Base-by-base conservation (phyloP, 2,329 filamentous ascomycete species). In the Scedosporium minutisporum region DNA sequence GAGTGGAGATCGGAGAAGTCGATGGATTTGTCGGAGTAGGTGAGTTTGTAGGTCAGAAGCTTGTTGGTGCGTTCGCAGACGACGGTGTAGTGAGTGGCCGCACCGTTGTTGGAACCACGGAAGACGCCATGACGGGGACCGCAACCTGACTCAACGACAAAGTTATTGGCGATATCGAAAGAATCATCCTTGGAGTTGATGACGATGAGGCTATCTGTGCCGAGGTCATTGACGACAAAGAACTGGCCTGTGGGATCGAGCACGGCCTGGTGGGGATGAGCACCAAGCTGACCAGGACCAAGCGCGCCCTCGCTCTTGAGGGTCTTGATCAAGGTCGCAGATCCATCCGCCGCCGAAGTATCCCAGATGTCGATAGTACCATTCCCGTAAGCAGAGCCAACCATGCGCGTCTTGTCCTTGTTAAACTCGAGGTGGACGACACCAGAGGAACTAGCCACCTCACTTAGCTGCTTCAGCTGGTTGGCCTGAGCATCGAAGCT, bases 371-470 rank as follows among this genome's bases (percentile, higher is more conserved):
- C 78, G 53, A 82, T 67, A 27, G 69, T 72, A 61, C 74, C 76
- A 18, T 70, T 68, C 27, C 73, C 73, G 66, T 77, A 82, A 6
- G 73, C 74, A 1, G 78, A 71, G 16, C 77, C 77, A 3, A 82
- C 69, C 68, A 83, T 73, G 58, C 75, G 75, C 3, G 73, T 78
- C 67, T 73, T 68, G 64, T 80, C 74, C 60, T 68, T 62, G 70
- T 76, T 79, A 70, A 82, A 78, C 57, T 73, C 78, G 25, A 82
- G 74, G 65, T 76, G 77, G 38, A 82, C 80, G 9, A 80, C 75
- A 55, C 80, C 80, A 0, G 65, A 48, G 48, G 76, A 77, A 46
- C 74, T 77, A 4, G 68, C 71, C 60, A 66, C 68, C 18, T 71
- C 66, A 2, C 71, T 67, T 44, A 71, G 67, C 10, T 68, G 67